These are phyloP conservation scores for Daldinia childiae DNA, from an alignment of 495 filamentous ascomycete genomes.

Conservation along the genomic window DNA sequence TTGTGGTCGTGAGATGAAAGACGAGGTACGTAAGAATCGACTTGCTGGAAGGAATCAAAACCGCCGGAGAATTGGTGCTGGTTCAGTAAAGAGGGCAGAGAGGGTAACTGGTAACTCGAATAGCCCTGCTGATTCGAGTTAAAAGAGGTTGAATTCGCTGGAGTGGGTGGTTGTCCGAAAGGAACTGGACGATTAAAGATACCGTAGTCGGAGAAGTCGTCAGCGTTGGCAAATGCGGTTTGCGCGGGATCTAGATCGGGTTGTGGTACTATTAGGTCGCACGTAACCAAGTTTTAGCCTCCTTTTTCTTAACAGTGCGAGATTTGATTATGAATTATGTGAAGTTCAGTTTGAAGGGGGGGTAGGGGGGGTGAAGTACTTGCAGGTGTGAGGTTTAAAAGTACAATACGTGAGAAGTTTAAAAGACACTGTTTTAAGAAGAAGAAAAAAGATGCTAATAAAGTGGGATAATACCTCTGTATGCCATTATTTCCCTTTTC, in stretches of 20 bases:
- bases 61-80: not conserved
- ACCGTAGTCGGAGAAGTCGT: constrained; percentile 9
- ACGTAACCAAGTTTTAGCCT: constrained; percentile 23
- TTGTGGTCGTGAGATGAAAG: constrained; percentile 3
- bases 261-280: constrained; percentile 28
- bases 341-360: not conserved
- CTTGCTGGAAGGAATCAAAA: constrained; percentile 1
- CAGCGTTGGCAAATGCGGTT: constrained; percentile 13
- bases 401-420: not conserved
- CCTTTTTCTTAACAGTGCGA: constrained; percentile 6
- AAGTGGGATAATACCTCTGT: constrained; percentile 33
- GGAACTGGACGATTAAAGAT: constrained; percentile 8
- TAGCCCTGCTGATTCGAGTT: constrained; percentile 2
- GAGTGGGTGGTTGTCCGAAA: not conserved
- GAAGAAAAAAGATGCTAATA: constrained; percentile 1
- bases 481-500: constrained; percentile 28
- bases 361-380: not conserved
- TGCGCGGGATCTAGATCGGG: constrained; percentile 21
- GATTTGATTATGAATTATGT: not conserved
- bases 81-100: constrained; percentile 15
- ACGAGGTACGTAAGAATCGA: not conserved
- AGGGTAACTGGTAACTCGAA: constrained; percentile 11
- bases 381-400: not conserved
- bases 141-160: constrained; percentile 1
- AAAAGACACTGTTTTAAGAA: not conserved